Percentiles rank a stretch among this genome's conserved stretches.
These are phyloP conservation scores for Trichocladium antarcticum DNA, from an alignment of 495 filamentous ascomycete genomes.

Conservation along the genomic window DNA sequence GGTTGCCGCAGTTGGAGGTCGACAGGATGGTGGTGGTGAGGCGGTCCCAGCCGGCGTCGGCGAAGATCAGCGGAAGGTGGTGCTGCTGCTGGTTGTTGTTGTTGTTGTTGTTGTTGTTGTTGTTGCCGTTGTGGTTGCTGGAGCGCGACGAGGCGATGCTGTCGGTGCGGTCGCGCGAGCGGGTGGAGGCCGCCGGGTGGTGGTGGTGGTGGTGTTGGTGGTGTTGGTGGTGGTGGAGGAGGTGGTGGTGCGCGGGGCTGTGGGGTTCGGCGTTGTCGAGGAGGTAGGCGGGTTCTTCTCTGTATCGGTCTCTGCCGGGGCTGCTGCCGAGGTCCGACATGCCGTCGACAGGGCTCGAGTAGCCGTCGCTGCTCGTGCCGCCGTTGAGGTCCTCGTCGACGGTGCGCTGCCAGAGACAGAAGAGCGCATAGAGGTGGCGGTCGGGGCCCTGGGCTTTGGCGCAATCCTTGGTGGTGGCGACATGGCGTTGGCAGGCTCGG, in stretches of 20 bases:
- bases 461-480: constrained; percentile 70
- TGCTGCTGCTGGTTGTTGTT: constrained; percentile 26
- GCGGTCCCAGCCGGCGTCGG: constrained; percentile 83
- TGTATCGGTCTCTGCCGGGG: constrained; percentile 37
- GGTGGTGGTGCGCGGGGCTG: constrained; percentile 28
- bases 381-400: constrained; percentile 61
- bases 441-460: constrained; percentile 90
- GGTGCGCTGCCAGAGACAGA: constrained; percentile 86
- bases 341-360: constrained; percentile 46
- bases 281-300: constrained; percentile 34
- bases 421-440: constrained; percentile 85
- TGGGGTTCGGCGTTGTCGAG: constrained; percentile 17
- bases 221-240: constrained; percentile 20
- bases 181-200: constrained; percentile 14
- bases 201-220: constrained; percentile 26
- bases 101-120: neutral
- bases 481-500: constrained; percentile 73
- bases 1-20: constrained; percentile 98
- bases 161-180: constrained; percentile 27
- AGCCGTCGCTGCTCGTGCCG: constrained; percentile 42
- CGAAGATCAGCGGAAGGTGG: constrained; percentile 68
- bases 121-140: constrained; percentile 15
- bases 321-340: constrained; percentile 43
- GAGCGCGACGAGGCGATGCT: constrained; percentile 11
- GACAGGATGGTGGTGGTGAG: constrained; percentile 90